Evolutionary conservation across 2,329 filamentous ascomycete species (phyloP).

Genomic region (Saccharata proteae): DNA sequence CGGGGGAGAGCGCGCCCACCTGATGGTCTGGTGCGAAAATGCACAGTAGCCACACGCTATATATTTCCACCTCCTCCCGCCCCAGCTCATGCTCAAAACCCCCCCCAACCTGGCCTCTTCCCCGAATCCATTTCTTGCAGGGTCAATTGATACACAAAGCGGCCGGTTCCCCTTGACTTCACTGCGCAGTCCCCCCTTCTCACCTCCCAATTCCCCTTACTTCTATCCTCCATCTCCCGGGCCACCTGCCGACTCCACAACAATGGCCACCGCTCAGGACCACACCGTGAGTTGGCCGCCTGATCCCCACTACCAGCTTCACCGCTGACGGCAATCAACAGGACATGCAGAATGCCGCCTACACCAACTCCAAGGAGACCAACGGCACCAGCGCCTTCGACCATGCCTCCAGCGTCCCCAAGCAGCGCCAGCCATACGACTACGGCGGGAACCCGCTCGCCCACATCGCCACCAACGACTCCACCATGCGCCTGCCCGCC

Average conservation of each 20-base stretch:
- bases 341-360: conserved; percentile 1
- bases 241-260: not conserved
- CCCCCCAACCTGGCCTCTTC: conserved; percentile 5
- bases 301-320: not conserved
- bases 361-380: conserved; percentile 4
- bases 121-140: conserved; percentile 1
- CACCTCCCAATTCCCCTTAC: not conserved
- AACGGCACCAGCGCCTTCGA: conserved; percentile 24
- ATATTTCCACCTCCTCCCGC: conserved; percentile 5
- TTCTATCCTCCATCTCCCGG: not conserved
- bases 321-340: conserved; percentile 1
- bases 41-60: conserved; percentile 1
- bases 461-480: conserved; percentile 10
- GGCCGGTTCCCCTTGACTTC: not conserved
- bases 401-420: conserved; percentile 20
- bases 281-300: conserved; percentile 19
- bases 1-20: no score
- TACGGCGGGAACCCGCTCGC: conserved; percentile 41
- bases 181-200: not conserved
- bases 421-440: conserved; percentile 35
- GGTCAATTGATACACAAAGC: conserved; percentile 7
- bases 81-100: no score
- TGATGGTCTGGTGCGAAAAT: no score
- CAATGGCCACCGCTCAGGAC: conserved; percentile 31
- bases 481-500: conserved; percentile 6